Conservation (phyloP, 2,329 filamentous ascomycete genomes). For the Trichoderma afroharzianum region DNA sequence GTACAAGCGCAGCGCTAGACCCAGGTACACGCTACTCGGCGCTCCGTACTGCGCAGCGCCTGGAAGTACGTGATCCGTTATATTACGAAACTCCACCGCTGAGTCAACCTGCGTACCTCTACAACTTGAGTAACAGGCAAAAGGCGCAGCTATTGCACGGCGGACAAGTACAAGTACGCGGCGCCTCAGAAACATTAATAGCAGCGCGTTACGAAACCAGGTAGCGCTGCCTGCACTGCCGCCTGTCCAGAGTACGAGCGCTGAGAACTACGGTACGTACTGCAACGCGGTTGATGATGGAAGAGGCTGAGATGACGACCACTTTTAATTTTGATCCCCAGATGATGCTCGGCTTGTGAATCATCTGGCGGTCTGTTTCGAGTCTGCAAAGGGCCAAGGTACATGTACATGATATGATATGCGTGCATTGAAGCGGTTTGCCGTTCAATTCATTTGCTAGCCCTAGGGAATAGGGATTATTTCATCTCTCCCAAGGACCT, state of each 20-base stretch:
- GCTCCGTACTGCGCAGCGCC: not conserved
- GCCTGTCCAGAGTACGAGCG: not conserved
- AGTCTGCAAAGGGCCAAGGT: not conserved
- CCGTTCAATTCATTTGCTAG: not conserved
- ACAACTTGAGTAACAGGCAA: not conserved
- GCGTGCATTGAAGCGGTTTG: not conserved
- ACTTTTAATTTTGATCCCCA: conserved; percentile 14
- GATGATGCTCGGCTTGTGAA: not conserved
- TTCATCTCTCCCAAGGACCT: not conserved
- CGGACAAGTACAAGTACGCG: not conserved
- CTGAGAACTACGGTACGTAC: not conserved
- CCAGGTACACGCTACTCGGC: conserved; percentile 7
- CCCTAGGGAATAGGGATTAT: not conserved
- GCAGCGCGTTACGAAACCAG: not conserved
- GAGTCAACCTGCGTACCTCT: not conserved
- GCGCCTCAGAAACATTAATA: not conserved
- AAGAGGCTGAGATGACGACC: conserved; percentile 12
- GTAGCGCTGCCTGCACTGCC: not conserved
- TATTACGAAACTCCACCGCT: conserved; percentile 3
- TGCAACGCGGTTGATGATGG: not conserved
- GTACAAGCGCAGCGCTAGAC: not conserved
- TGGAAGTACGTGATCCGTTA: conserved; percentile 12
- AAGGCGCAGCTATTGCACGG: fast-evolving
- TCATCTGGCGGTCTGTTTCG: not conserved
- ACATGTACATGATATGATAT: not conserved